Percentiles rank a stretch among this genome's conserved stretches.
Evolutionary conservation across 768 basidiomycete genomes (phyloP).

Genomic region (Gyrodon lividus): DNA sequence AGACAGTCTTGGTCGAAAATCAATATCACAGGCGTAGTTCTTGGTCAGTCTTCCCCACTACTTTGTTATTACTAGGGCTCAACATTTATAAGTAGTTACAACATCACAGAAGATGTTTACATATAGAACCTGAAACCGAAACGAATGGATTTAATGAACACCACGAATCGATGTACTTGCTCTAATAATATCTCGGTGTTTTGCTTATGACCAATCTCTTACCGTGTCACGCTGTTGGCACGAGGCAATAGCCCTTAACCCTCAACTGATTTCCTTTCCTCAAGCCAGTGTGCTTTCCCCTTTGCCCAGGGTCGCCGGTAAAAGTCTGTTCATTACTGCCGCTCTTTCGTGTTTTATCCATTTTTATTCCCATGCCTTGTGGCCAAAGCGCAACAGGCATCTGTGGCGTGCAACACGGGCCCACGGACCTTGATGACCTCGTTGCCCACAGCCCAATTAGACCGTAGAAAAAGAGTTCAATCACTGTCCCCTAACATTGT

Average conservation of each 20-base stretch:
- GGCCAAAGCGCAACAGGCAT: conserved; percentile 12
- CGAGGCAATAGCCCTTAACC: conserved; percentile 21
- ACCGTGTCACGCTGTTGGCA: conserved; percentile 3
- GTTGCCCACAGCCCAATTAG: conserved; percentile 32
- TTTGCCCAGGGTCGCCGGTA: conserved; percentile 28
- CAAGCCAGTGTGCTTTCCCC: conserved; percentile 18
- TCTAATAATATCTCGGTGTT: background rate
- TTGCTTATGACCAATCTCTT: background rate
- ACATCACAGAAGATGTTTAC: background rate
- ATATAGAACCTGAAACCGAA: background rate
- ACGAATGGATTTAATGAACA: conserved; percentile 1
- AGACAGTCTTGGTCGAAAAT: background rate
- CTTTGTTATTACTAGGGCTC: background rate
- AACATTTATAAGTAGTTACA: conserved; percentile 4
- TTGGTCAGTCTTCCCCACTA: conserved; percentile 6
- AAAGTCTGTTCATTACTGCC: conserved; percentile 1
- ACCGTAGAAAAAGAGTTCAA: conserved; percentile 29
- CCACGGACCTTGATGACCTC: conserved; percentile 1
- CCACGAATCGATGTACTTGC: background rate
- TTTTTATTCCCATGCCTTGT: conserved; percentile 14
- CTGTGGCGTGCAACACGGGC: conserved; percentile 10
- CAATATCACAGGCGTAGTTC: background rate
- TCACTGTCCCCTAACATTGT: conserved; percentile 1
- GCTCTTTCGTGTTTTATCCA: conserved; percentile 4
- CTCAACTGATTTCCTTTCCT: conserved; percentile 25